phyloP scores from a whole-genome alignment of 2,329 filamentous ascomycete genomes.

The Clarireedia homoeocarpa region DNA sequence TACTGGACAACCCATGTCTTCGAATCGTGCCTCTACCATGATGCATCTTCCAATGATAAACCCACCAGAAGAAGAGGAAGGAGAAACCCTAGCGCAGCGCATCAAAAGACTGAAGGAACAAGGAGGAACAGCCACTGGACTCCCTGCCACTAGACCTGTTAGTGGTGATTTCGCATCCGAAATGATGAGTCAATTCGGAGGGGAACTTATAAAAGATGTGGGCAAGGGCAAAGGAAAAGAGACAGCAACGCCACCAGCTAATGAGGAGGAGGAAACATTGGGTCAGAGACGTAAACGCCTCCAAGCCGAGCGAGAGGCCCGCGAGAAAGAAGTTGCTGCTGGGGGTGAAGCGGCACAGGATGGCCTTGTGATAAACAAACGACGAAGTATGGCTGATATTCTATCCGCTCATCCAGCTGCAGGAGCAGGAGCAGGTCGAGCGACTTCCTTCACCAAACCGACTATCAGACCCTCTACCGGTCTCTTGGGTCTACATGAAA shows the following conservation, averaged over 20 bases:
- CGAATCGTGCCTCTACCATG: constrained; percentile 24
- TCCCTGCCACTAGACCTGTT: constrained; percentile 40
- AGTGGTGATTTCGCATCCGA: constrained; percentile 61
- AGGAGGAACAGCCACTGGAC: constrained; percentile 33
- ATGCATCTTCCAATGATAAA: constrained; percentile 15
- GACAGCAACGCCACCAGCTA: constrained; percentile 28
- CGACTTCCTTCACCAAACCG: constrained; percentile 11
- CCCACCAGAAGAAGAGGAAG: constrained; percentile 37
- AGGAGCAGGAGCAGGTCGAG: constrained; percentile 13
- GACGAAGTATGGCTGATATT: constrained; percentile 35
- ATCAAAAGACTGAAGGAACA: constrained; percentile 53
- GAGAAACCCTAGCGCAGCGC: constrained; percentile 60
- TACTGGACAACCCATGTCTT: constrained; percentile 17
- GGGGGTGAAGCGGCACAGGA: constrained; percentile 6
- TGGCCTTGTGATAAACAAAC: constrained; percentile 26
- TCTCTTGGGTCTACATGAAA: constrained; percentile 27
- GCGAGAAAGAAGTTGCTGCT: constrained; percentile 44
- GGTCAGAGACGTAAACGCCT: constrained; percentile 69
- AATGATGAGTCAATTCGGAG: constrained; percentile 57
- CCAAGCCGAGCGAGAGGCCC: constrained; percentile 60
- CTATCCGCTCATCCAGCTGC: constrained; percentile 45
- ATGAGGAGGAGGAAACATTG: constrained; percentile 66
- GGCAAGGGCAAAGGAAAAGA: constrained; percentile 29
- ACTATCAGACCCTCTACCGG: constrained; percentile 18
- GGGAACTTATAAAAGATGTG: constrained; percentile 27